Conservation (phyloP, 179 eudicot genomes). For the Gypsophila paniculata region DNA sequence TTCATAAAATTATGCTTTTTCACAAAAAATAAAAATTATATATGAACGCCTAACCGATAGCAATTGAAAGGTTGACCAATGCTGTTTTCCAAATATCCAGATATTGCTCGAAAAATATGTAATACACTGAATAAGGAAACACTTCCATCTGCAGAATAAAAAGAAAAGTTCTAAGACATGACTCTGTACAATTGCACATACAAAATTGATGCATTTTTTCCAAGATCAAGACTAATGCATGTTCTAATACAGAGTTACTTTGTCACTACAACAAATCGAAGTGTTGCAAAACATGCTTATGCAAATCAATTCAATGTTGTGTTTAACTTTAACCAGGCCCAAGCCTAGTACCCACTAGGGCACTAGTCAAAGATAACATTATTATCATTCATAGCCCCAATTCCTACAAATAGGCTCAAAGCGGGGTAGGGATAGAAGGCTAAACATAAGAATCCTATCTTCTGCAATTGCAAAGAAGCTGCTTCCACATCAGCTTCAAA, state of each 20-base stretch:
- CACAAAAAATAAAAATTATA: no score
- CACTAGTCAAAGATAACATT: background rate
- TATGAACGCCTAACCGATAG: constrained; percentile 61
- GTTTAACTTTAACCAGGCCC: background rate
- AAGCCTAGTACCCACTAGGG: background rate
- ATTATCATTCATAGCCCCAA: background rate
- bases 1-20: no score
- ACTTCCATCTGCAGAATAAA: constrained; percentile 70
- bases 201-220: constrained; percentile 6
- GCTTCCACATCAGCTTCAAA: background rate
- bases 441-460: background rate
- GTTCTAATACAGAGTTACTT: background rate
- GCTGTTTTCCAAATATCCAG: constrained; percentile 97
- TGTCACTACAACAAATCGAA: background rate
- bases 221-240: background rate
- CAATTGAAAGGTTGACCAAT: constrained; percentile 87
- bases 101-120: constrained; percentile 97
- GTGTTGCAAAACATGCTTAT: background rate
- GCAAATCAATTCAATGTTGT: no score
- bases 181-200: background rate
- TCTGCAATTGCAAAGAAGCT: background rate
- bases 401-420: background rate
- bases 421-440: background rate
- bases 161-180: background rate
- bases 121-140: constrained; percentile 93